Base-by-base conservation (phyloP, 345 rosid species). In the Eucalyptus marginata region DNA sequence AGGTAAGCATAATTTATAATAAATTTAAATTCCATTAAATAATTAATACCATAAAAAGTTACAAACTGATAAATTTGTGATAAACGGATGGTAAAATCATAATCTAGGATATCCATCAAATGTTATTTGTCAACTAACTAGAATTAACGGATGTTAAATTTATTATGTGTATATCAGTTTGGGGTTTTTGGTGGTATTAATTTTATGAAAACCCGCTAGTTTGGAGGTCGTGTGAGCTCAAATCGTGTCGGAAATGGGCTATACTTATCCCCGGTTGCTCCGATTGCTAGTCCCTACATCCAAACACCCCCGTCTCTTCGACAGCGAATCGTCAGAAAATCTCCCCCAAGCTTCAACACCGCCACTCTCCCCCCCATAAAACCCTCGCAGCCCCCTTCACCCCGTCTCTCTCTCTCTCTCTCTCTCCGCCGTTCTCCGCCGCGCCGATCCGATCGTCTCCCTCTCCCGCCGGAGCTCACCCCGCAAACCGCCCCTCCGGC, bases 141-240 rank as follows among this genome's bases (percentile, higher is more conserved):
- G 3, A 52, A 52, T 52, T 52, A 18, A 52, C 4, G 2, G 20
- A 52, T 3, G 4, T 4, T 52, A 52, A 52, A 52, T 52, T 52
- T 52, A 2, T 52, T 0, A 52, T 0, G 10, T 52, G 25, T 3
- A 20, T 7, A 52, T 52, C 1, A 8, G 2, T 52, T 52, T 52
- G 10, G 25, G 10, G 0, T 52, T 52, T 20, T 20, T 20, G 5
- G 0, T 1, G 2, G 2, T 7, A 52, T 52, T 52, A 18, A 8
- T 52, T 2, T 20, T 52, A 20, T 52, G 58, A 7, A 52, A 52
- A 20, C 2, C 5, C 5, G 5, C 56, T 52, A 52, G 10, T 52
- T 52, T 18, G 58, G 58, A 52, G 58, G 58, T 52, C 25, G 0
- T 20, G 58, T 8, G 25, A 20, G 58, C 10, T 52, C 58, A 52